phyloP scores from a whole-genome alignment of 805 yeast genomes.

The Candida railenensis region DNA sequence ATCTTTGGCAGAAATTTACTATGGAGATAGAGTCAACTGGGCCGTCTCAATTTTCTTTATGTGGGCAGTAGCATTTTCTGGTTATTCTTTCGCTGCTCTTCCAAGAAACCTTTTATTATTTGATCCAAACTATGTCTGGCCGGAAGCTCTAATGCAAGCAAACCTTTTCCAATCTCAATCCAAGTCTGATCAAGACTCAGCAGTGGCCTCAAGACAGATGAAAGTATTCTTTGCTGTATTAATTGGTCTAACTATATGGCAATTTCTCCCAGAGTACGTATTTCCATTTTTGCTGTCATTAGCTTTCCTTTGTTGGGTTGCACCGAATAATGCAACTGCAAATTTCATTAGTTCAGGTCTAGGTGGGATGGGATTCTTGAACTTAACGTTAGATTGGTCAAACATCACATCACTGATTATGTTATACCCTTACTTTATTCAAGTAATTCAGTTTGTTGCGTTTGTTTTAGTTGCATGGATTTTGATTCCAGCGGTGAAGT shows the following conservation, averaged over 20 bases:
- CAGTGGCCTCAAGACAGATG: conserved; percentile 28
- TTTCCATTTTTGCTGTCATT: conserved; percentile 50
- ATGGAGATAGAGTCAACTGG: conserved; percentile 35
- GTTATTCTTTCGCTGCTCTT: conserved; percentile 53
- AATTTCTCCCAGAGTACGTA: conserved; percentile 47
- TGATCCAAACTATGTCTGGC: conserved; percentile 52
- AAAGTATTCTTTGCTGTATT: conserved; percentile 36
- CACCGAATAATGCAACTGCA: conserved; percentile 38
- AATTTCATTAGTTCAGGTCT: conserved; percentile 53
- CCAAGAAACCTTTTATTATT: conserved; percentile 45
- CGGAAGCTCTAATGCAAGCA: conserved; percentile 52
- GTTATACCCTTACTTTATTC: conserved; percentile 56
- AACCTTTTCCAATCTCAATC: conserved; percentile 36
- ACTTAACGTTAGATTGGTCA: conserved; percentile 52
- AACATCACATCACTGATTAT: conserved; percentile 50
- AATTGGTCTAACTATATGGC: conserved; percentile 40
- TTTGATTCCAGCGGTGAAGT: conserved; percentile 47
- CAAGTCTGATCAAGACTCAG: conserved; percentile 15
- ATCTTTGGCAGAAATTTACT: conserved; percentile 46
- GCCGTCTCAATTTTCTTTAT: conserved; percentile 42
- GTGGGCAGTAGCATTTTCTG: conserved; percentile 53
- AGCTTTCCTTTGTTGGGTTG: conserved; percentile 51
- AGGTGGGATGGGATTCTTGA: conserved; percentile 52
- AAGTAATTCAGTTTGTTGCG: conserved; percentile 46
- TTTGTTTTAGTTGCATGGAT: conserved; percentile 48